Base-by-base conservation (phyloP, 2,329 filamentous ascomycete genomes). In the Pseudogymnoascus sp. region DNA sequence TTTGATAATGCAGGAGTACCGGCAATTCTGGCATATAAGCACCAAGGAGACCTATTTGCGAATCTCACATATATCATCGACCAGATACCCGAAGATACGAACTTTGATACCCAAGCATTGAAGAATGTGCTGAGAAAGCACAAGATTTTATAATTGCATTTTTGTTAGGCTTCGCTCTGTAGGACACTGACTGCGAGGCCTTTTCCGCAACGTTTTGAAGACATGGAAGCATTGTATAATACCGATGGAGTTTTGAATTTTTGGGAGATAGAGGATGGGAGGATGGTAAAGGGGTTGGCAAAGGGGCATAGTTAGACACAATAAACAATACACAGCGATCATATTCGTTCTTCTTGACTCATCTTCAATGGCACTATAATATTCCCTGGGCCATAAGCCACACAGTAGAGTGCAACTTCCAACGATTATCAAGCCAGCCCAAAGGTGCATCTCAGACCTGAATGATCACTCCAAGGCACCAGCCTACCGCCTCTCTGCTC, bases 1-100 rank as follows among this genome's bases (percentile, higher is more conserved):
- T 96, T 97, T 80, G 91, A 97, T 73, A 85, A 89, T 63, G 89
- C 92, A 33, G 87, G 88, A 52, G 89, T 96, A 1, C 94, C 94
- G 0, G 91, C 94, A 3, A 80, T 97, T 37, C 80, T 97, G 58
- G 93, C 90, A 9, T 99, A 99, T 78, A 87, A 87, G 63, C 90
- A 87, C 69, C 85, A 87, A 71, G 92, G 92, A 60, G 92, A 97
- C 66, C 86, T 97, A 66, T 92, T 97, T 69, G 90, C 90, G 66
- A 95, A 92, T 69, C 79, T 97, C 60, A 90, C 94, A 0, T 92
- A 93, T 61, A 82, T 97, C 60, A 84, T 95, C 65, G 86, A 92
- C 71, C 89, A 94, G 80, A 88, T 97, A 58, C 91, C 92, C 1
- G 83, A 86, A 36, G 82, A 86, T 33, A 83, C 85, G 48, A 72